Conservation (phyloP, 2,329 filamentous ascomycete genomes). For the Colletotrichum aenigma region DNA sequence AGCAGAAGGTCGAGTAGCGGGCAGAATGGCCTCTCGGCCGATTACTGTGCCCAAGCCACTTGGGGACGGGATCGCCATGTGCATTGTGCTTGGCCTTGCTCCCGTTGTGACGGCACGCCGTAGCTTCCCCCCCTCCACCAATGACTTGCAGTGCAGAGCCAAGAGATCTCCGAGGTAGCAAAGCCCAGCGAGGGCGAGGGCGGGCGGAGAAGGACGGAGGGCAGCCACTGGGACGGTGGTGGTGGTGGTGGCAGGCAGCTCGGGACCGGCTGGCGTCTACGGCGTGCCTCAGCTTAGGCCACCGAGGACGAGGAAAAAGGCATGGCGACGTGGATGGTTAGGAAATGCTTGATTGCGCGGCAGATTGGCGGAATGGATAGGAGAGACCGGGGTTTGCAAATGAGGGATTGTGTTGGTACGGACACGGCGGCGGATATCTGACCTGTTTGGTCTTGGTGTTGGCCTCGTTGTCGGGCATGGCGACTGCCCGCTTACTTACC, state of each 20-base stretch:
- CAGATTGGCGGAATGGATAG: background rate
- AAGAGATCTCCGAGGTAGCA: constrained; percentile 1
- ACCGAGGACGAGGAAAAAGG: background rate
- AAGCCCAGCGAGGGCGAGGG: background rate
- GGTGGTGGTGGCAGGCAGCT: background rate
- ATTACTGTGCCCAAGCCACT: constrained; percentile 1
- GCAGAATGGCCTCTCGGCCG: constrained; percentile 8
- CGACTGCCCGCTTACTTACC: background rate
- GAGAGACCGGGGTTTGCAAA: background rate
- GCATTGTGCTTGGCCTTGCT: background rate
- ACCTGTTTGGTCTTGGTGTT: constrained; percentile 13
- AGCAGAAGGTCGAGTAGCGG: background rate
- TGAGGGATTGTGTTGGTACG: background rate
- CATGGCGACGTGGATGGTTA: constrained; percentile 3
- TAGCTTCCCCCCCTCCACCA: background rate
- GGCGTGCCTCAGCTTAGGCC: background rate
- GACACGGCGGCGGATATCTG: constrained; percentile 9
- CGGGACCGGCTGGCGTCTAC: background rate
- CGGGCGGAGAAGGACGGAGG: background rate
- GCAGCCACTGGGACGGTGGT: background rate
- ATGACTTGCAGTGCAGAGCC: constrained; percentile 12
- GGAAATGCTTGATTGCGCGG: constrained; percentile 6
- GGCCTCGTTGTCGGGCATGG: background rate
- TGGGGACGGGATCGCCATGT: constrained; percentile 9
- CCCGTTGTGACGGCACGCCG: background rate